Conservation (phyloP, 2,329 filamentous ascomycete genomes). For the Fusarium cicatricum region DNA sequence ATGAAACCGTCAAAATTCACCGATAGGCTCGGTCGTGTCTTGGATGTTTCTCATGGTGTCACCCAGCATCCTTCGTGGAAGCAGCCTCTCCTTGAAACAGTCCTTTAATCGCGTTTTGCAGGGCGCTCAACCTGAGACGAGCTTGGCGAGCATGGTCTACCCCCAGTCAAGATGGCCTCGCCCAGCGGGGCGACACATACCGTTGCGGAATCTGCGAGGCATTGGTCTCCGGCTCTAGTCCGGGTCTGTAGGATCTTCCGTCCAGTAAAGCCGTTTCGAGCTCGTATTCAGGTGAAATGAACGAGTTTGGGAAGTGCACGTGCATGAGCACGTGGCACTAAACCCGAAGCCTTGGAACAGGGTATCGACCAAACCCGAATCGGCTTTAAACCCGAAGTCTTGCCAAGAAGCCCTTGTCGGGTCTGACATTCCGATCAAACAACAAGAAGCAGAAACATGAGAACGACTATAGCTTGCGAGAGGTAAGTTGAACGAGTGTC, state of each 20-base stretch:
- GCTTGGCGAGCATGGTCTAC: conserved; percentile 5
- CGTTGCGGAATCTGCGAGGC: too few relatives aligned
- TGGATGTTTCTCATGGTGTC: background rate
- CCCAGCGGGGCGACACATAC: too few relatives aligned
- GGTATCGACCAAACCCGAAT: conserved; percentile 20
- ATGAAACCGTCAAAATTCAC: background rate
- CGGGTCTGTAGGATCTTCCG: background rate
- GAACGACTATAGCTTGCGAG: conserved; percentile 38
- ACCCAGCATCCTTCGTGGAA: background rate
- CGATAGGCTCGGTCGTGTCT: background rate
- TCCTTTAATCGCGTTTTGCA: conserved; percentile 11
- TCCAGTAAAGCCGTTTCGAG: background rate
- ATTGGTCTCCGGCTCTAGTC: background rate
- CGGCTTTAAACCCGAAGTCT: conserved; percentile 10
- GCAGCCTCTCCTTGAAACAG: conserved; percentile 10
- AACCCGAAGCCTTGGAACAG: background rate
- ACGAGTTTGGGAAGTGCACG: background rate
- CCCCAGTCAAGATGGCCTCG: too few relatives aligned
- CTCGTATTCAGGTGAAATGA: conserved; percentile 6
- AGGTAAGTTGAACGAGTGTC: conserved; percentile 16
- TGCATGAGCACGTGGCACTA: too few relatives aligned
- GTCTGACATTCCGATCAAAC: too few relatives aligned
- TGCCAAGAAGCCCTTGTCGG: too few relatives aligned
- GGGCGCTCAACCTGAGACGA: conserved; percentile 1
- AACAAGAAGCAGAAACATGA: conserved; percentile 21